Conservation (phyloP, 2,329 filamentous ascomycete genomes). For the Ascomycota sp. region DNA sequence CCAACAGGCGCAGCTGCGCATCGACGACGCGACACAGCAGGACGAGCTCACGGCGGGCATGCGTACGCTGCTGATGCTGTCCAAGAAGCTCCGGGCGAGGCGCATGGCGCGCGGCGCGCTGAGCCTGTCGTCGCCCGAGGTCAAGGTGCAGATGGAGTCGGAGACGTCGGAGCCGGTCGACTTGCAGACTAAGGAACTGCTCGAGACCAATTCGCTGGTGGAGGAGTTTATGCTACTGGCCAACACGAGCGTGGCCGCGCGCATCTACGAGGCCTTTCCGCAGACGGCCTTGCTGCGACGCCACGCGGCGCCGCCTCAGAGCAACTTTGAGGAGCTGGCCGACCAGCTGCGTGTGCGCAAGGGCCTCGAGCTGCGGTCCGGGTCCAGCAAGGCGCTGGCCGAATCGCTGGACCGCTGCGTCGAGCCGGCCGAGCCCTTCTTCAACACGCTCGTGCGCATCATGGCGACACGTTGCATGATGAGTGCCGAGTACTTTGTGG, state of each 20-base stretch:
- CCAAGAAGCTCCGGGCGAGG: conserved; percentile 84
- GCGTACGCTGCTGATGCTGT: conserved; percentile 67
- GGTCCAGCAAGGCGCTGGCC: conserved; percentile 81
- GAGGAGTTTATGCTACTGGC: conserved; percentile 99
- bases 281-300: conserved; percentile 88
- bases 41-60: conserved; percentile 84
- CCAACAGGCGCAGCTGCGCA: conserved; percentile 82
- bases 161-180: conserved; percentile 93
- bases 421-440: conserved; percentile 70
- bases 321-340: conserved; percentile 86
- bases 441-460: conserved; percentile 95
- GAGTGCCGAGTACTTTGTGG: conserved; percentile 94
- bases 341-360: conserved; percentile 82
- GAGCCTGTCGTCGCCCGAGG: conserved; percentile 92
- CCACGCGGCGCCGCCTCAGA: conserved; percentile 79
- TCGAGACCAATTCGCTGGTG: conserved; percentile 92
- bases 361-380: conserved; percentile 57
- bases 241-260: conserved; percentile 82
- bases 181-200: conserved; percentile 81
- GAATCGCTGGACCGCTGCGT: conserved; percentile 76
- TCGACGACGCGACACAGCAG: conserved; percentile 72
- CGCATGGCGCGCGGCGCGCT: conserved; percentile 90
- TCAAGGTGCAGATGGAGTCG: conserved; percentile 84
- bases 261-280: conserved; percentile 79
- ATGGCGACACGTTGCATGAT: conserved; percentile 98